Evolutionary conservation across 345 rosid species (phyloP).

Genomic region (Raphanus raphanistrum): DNA sequence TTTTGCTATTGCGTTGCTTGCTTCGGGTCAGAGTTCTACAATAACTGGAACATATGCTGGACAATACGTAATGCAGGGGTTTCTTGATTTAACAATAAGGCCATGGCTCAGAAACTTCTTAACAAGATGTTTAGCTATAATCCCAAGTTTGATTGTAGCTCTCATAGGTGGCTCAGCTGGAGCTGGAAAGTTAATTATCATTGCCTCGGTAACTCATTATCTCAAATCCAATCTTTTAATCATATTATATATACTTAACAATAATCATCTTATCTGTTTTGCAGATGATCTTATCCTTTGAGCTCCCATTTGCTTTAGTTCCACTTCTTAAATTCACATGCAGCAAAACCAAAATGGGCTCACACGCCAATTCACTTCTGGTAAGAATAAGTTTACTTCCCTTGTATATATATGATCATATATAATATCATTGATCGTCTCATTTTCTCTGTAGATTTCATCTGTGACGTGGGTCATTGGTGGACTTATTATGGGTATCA

Average conservation of each 20-base stretch:
- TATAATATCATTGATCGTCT: not conserved
- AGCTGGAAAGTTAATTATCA: conserved; percentile 87
- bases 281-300: conserved; percentile 96
- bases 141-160: conserved; percentile 91
- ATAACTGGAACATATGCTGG: conserved; percentile 99
- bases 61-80: conserved; percentile 99
- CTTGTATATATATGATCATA: not conserved
- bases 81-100: conserved; percentile 67
- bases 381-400: conserved; percentile 41
- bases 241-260: not conserved
- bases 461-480: conserved; percentile 80
- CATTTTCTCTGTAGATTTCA: conserved; percentile 47
- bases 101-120: conserved; percentile 88
- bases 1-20: conserved; percentile 86
- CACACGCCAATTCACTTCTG: conserved; percentile 54
- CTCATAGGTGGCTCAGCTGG: conserved; percentile 90
- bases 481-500: conserved; percentile 71
- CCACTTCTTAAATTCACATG: conserved; percentile 97
- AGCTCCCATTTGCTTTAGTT: conserved; percentile 87
- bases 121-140: conserved; percentile 86
- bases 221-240: not conserved
- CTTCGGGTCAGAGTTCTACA: conserved; percentile 98
- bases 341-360: conserved; percentile 85
- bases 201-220: conserved; percentile 68
- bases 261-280: conserved; percentile 2